These are phyloP conservation scores for Penicillium goetzii DNA, from an alignment of 495 filamentous ascomycete species.

Conservation along the genomic window DNA sequence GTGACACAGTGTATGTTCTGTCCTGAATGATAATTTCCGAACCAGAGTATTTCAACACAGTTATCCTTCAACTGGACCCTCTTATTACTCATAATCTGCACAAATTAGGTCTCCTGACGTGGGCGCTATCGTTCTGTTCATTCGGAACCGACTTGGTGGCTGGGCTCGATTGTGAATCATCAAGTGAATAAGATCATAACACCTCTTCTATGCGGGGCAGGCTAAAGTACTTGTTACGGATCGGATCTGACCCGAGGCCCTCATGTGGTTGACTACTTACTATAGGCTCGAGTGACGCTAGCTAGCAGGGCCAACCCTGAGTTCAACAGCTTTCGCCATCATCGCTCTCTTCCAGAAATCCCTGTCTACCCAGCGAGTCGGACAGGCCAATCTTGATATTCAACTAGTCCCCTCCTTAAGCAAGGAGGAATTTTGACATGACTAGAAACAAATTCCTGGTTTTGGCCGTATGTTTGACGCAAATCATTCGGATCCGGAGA, in stretches of 20 bases:
- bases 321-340: background rate
- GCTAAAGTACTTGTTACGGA: background rate
- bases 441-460: background rate
- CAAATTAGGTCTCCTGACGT: too few species aligned
- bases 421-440: background rate
- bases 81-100: too few species aligned
- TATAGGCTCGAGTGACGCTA: background rate
- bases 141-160: background rate
- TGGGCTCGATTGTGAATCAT: background rate
- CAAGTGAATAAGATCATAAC: background rate
- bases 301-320: background rate
- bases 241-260: background rate
- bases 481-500: background rate
- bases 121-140: background rate
- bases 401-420: background rate
- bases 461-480: background rate
- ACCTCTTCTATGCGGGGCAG: background rate
- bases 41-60: too few species aligned
- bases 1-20: too few species aligned
- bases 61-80: too few species aligned
- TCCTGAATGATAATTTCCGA: too few species aligned
- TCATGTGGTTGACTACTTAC: background rate
- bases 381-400: background rate
- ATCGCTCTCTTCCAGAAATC: background rate
- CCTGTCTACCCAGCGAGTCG: background rate